These are phyloP conservation scores for Candida albicans DNA, from an alignment of 1,139 yeast species.

Conservation along the genomic window DNA sequence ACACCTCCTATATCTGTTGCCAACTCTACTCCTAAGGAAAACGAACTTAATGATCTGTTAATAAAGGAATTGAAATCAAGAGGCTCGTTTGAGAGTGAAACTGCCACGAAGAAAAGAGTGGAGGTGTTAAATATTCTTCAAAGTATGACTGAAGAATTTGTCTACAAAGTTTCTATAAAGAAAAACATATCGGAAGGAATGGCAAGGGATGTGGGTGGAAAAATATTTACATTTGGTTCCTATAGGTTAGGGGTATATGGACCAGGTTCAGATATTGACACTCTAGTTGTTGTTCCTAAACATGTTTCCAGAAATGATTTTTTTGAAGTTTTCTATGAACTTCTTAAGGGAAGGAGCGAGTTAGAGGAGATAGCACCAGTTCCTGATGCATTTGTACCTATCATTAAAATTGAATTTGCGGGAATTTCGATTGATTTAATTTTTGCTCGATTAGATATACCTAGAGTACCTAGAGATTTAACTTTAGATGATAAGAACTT, in stretches of 20 bases:
- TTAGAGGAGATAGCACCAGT: constrained; percentile 88
- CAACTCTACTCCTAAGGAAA: constrained; percentile 82
- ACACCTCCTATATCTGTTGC: constrained; percentile 86
- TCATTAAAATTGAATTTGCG: constrained; percentile 79
- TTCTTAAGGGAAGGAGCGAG: constrained; percentile 71
- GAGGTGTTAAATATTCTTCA: constrained; percentile 73
- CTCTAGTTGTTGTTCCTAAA: constrained; percentile 91
- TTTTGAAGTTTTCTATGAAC: constrained; percentile 70
- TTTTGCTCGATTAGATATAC: constrained; percentile 76
- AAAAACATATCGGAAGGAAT: constrained; percentile 96
- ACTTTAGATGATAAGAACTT: constrained; percentile 83
- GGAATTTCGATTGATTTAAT: constrained; percentile 92
- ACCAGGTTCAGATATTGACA: constrained; percentile 97
- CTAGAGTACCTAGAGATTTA: constrained; percentile 74
- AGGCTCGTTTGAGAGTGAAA: constrained; percentile 86
- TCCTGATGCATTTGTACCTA: constrained; percentile 96
- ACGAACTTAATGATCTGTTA: constrained; percentile 67
- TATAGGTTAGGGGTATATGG: constrained; percentile 95
- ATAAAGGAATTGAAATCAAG: constrained; percentile 78
- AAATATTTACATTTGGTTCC: constrained; percentile 92
- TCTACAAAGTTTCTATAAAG: constrained; percentile 69
- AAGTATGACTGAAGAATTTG: constrained; percentile 74
- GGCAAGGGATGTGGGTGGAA: constrained; percentile 98
- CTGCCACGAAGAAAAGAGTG: constrained; percentile 75
- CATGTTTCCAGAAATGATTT: constrained; percentile 92